Conservation (phyloP, 2,329 filamentous ascomycete species). For the Talaromyces marneffei region DNA sequence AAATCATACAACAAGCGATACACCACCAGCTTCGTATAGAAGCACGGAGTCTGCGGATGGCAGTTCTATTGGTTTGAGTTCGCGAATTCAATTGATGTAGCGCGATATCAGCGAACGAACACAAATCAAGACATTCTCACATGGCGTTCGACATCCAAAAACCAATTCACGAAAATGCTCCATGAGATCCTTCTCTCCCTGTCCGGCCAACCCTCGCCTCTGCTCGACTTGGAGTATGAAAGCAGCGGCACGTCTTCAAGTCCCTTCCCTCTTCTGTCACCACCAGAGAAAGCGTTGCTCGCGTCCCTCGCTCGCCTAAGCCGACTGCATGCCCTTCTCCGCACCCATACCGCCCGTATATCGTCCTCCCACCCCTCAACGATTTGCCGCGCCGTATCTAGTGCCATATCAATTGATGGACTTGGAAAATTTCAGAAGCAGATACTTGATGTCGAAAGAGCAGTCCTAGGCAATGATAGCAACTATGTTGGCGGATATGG, state of each 20-base stretch:
- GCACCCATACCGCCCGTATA: constrained; percentile 60
- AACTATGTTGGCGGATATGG: constrained; percentile 82
- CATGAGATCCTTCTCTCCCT: constrained; percentile 97
- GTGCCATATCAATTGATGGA: constrained; percentile 67
- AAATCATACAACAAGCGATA: background rate
- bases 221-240: constrained; percentile 58
- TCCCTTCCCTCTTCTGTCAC: constrained; percentile 54
- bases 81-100: too few relatives aligned
- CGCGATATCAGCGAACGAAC: too few relatives aligned
- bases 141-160: background rate
- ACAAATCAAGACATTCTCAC: background rate
- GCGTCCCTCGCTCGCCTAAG: constrained; percentile 70
- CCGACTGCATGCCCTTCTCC: constrained; percentile 67
- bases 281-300: constrained; percentile 77
- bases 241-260: constrained; percentile 46
- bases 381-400: constrained; percentile 81
- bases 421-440: constrained; percentile 75
- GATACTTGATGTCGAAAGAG: constrained; percentile 75
- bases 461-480: constrained; percentile 70
- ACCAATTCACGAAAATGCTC: constrained; percentile 62
- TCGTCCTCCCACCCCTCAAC: constrained; percentile 67
- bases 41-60: background rate
- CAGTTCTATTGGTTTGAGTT: background rate
- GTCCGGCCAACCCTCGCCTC: constrained; percentile 84
- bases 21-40: background rate